Conservation (phyloP, 2,329 filamentous ascomycete genomes). For the Delphinella strobiligena region DNA sequence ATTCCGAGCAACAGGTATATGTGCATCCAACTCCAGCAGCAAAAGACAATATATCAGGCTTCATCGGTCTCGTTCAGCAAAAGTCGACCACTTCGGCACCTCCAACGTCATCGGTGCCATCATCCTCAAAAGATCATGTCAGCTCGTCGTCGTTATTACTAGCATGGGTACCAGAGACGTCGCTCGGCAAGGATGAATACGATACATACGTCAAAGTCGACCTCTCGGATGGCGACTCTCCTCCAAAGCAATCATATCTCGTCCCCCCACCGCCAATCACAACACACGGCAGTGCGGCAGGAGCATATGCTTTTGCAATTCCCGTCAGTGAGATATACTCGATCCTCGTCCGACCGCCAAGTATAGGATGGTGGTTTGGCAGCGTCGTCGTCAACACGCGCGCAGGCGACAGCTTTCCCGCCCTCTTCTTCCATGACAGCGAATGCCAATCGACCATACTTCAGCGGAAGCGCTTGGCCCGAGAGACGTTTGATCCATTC, state of each 20-base stretch:
- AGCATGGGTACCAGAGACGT: constrained; percentile 85
- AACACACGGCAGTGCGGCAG: constrained; percentile 55
- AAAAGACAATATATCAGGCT: constrained; percentile 92
- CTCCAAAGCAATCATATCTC: constrained; percentile 76
- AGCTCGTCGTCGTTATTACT: constrained; percentile 65
- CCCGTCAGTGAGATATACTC: constrained; percentile 86
- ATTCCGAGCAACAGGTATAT: constrained; percentile 55
- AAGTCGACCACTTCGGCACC: constrained; percentile 39
- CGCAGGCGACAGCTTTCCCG: constrained; percentile 84
- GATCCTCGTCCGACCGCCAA: constrained; percentile 78
- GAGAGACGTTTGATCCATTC: constrained; percentile 73
- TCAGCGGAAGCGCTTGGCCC: constrained; percentile 76
- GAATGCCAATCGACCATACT: constrained; percentile 93
- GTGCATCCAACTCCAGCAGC: constrained; percentile 86
- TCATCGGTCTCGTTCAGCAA: constrained; percentile 85
- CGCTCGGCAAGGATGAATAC: constrained; percentile 65
- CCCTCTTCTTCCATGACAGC: constrained; percentile 93
- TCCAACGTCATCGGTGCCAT: constrained; percentile 26
- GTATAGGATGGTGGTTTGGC: constrained; percentile 96
- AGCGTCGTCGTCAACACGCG: constrained; percentile 87
- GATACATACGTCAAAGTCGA: constrained; percentile 95
- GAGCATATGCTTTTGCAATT: constrained; percentile 82
- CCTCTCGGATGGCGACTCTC: constrained; percentile 65
- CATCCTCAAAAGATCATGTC: constrained; percentile 31
- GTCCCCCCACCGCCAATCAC: constrained; percentile 85